Percentiles rank a stretch among this genome's conserved stretches.
These are phyloP conservation scores for Cercospora sesami DNA, from an alignment of 2,329 filamentous ascomycete species.

Conservation along the genomic window DNA sequence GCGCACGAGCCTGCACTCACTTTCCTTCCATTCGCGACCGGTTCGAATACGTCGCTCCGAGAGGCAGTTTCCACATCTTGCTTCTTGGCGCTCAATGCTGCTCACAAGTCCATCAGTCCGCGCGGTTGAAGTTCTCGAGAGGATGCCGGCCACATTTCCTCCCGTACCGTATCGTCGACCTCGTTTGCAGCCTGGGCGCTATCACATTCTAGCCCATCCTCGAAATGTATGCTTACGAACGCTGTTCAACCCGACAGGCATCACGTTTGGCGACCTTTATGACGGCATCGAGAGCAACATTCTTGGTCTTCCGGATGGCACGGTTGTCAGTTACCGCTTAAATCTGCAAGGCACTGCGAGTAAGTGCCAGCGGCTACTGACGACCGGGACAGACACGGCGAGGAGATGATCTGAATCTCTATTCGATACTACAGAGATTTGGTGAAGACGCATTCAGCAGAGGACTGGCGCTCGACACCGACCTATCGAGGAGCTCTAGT, in stretches of 20 bases:
- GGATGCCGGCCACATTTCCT: rapidly evolving
- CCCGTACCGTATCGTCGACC: too few relatives aligned
- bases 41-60: neutral
- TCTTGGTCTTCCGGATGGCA: neutral
- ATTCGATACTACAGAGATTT: too few relatives aligned
- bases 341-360: too few relatives aligned
- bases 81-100: neutral
- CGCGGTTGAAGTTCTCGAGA: neutral
- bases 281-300: neutral
- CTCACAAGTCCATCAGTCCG: neutral
- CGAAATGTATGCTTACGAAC: neutral
- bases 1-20: neutral
- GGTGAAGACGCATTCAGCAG: too few relatives aligned
- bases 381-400: too few relatives aligned
- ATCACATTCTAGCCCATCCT: too few relatives aligned
- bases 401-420: too few relatives aligned
- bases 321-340: neutral
- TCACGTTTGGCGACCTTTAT: neutral
- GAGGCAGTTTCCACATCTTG: neutral
- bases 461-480: too few relatives aligned
- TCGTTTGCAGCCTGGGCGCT: too few relatives aligned
- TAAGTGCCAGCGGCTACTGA: neutral
- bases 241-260: neutral
- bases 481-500: too few relatives aligned
- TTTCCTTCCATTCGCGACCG: neutral